Conservation (phyloP, 331 rosid genomes). For the Phaseolus coccineus region DNA sequence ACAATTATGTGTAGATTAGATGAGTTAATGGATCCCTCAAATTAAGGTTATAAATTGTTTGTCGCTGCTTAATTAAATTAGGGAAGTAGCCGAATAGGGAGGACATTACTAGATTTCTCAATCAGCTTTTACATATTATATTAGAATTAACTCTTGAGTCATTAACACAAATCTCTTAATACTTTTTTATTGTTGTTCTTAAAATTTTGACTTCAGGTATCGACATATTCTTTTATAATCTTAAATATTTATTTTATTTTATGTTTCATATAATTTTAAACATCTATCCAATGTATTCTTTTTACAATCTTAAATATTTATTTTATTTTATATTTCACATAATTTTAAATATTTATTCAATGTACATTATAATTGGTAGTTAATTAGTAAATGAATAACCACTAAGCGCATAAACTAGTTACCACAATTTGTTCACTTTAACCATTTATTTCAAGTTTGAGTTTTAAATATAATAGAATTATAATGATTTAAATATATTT, state of each 20-base stretch:
- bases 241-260: not conserved
- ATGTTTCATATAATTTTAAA: not conserved
- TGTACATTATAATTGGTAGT: not conserved
- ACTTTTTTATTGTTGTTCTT: not conserved
- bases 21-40: not conserved
- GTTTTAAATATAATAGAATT: too few relatives aligned
- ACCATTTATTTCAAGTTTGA: not conserved
- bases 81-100: not conserved
- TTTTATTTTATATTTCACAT: not conserved
- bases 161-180: not conserved
- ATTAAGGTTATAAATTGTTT: constrained; percentile 9
- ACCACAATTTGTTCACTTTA: not conserved
- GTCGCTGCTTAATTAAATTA: not conserved
- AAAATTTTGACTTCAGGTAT: not conserved
- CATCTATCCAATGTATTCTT: not conserved
- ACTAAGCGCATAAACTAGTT: not conserved
- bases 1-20: not conserved
- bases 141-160: not conserved
- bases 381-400: not conserved
- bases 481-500: too few relatives aligned
- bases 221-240: too few relatives aligned
- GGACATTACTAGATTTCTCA: not conserved
- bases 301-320: not conserved
- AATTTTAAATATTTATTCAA: not conserved
- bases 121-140: not conserved